Evolutionary conservation across 1,284 basidiomycete genomes (phyloP).

Genomic region (Coniophora puteana): DNA sequence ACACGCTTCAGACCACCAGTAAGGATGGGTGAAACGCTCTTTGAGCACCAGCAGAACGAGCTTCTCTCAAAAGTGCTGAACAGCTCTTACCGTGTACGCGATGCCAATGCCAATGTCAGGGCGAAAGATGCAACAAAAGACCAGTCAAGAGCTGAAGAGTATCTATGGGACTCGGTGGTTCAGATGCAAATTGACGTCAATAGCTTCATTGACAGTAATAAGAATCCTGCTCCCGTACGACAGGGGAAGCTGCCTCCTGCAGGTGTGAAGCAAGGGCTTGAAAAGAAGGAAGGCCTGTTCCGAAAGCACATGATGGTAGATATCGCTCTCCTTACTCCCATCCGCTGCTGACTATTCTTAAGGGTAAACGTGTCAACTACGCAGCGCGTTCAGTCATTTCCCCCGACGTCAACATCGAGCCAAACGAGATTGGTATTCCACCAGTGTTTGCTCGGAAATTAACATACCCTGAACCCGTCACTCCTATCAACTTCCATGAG

Average conservation of each 20-base stretch:
- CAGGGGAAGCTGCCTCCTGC: constrained; percentile 92
- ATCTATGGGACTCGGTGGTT: constrained; percentile 79
- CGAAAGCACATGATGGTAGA: constrained; percentile 98
- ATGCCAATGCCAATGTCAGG: constrained; percentile 70
- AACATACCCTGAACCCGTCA: constrained; percentile 98
- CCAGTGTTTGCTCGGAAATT: constrained; percentile 97
- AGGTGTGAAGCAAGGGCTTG: constrained; percentile 95
- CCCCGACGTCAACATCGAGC: constrained; percentile 99
- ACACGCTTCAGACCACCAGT: constrained; percentile 95
- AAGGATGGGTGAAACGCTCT: constrained; percentile 88
- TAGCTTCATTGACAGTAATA: constrained; percentile 95
- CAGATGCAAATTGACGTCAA: constrained; percentile 96
- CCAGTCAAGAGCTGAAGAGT: constrained; percentile 51
- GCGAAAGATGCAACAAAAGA: constrained; percentile 64
- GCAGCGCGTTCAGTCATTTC: constrained; percentile 99
- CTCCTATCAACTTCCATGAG: constrained; percentile 85
- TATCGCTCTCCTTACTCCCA: constrained; percentile 4
- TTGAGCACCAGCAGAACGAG: constrained; percentile 97
- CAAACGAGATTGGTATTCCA: constrained; percentile 97
- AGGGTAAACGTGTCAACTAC: constrained; percentile 99
- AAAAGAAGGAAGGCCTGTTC: constrained; percentile 99
- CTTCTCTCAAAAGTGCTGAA: constrained; percentile 84
- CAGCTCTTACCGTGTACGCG: constrained; percentile 79
- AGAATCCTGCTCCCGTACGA: constrained; percentile 84
- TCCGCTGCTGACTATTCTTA: constrained; percentile 8